Evolutionary conservation across 768 basidiomycete species (phyloP).

Genomic region (Boletus tylopilopsis): DNA sequence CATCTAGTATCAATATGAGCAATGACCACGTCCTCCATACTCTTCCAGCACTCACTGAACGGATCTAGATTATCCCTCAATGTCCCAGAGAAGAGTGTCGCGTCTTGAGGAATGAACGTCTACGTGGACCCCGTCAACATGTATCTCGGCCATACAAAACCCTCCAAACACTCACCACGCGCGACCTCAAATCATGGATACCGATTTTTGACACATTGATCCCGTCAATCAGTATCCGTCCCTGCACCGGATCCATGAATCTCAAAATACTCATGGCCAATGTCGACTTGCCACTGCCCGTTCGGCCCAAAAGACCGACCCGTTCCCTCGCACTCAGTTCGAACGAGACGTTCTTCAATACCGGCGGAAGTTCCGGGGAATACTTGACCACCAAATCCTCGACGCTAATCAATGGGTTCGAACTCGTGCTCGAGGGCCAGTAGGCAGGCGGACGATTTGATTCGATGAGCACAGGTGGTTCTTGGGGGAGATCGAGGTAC

Average conservation of each 20-base stretch:
- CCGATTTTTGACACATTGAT: conserved; percentile 87
- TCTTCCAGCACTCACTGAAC: conserved; percentile 41
- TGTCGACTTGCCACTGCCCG: conserved; percentile 80
- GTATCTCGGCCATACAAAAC: background rate
- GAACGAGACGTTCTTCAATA: conserved; percentile 75
- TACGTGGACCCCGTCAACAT: conserved; percentile 24
- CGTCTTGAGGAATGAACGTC: conserved; percentile 80
- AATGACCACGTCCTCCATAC: background rate
- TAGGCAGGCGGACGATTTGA: conserved; percentile 79
- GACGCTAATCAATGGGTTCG: conserved; percentile 57
- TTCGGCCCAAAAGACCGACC: conserved; percentile 77
- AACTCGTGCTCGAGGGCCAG: conserved; percentile 78
- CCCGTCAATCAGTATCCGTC: conserved; percentile 80
- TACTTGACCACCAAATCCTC: conserved; percentile 81
- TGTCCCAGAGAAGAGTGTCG: conserved; percentile 77
- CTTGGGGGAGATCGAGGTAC: conserved; percentile 86
- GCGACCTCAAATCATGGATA: conserved; percentile 75
- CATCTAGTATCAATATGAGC: conserved; percentile 37
- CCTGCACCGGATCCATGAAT: conserved; percentile 76
- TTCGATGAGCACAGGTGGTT: conserved; percentile 75
- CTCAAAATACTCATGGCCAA: conserved; percentile 83
- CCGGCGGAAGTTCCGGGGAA: conserved; percentile 78
- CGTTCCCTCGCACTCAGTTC: conserved; percentile 66
- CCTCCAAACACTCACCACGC: conserved; percentile 45
- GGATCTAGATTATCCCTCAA: conserved; percentile 74